Conservation (phyloP, 805 yeast genomes). For the Candida awuae region DNA sequence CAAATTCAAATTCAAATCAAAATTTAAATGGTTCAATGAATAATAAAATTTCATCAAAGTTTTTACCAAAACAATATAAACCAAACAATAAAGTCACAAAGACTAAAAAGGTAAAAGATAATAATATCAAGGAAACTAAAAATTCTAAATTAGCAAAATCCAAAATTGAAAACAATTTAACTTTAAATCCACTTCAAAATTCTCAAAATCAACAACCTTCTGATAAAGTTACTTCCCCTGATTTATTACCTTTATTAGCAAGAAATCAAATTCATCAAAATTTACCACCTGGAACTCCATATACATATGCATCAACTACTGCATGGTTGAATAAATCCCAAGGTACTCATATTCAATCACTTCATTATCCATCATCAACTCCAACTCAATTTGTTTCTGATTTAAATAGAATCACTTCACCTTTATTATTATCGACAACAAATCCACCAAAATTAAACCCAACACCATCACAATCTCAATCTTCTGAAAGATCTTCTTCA, state of each 20-base stretch:
- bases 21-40: slow-evolving; percentile 5
- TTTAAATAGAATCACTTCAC: slow-evolving; percentile 55
- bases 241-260: slow-evolving; percentile 34
- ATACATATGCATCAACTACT: slow-evolving; percentile 22
- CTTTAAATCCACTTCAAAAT: background rate
- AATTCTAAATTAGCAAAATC: slow-evolving; percentile 12
- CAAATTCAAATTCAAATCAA: slow-evolving; percentile 1
- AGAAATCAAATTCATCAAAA: slow-evolving; percentile 23
- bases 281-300: slow-evolving; percentile 23
- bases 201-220: slow-evolving; percentile 5
- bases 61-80: slow-evolving; percentile 32
- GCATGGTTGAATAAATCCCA: slow-evolving; percentile 25
- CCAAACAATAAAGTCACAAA: slow-evolving; percentile 22
- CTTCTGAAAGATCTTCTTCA: slow-evolving; percentile 27
- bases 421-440: slow-evolving; percentile 47
- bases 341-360: slow-evolving; percentile 37
- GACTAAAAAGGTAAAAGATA: slow-evolving; percentile 7
- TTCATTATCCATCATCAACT: slow-evolving; percentile 60
- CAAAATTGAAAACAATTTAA: background rate
- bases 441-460: slow-evolving; percentile 30
- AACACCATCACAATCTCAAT: slow-evolving; percentile 26
- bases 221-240: slow-evolving; percentile 27
- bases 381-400: slow-evolving; percentile 67
- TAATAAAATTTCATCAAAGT: slow-evolving; percentile 19
- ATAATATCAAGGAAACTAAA: background rate